Percentiles rank a stretch among this genome's conserved stretches.
These are phyloP conservation scores for Ascochyta lentis DNA, from an alignment of 2,329 filamentous ascomycete species.

Conservation along the genomic window DNA sequence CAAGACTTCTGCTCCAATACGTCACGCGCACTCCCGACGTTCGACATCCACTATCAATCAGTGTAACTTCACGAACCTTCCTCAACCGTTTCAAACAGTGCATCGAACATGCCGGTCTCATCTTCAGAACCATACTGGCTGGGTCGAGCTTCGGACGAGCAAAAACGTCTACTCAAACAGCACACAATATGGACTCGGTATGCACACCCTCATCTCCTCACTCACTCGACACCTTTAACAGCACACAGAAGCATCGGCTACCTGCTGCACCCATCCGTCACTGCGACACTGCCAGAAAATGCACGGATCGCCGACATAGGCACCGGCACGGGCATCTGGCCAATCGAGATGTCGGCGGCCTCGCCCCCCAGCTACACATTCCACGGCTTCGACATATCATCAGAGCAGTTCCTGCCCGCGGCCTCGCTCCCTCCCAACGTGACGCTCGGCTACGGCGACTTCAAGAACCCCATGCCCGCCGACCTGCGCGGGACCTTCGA, in stretches of 20 bases:
- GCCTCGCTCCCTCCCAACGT: slow-evolving; percentile 31
- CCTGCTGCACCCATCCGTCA: slow-evolving; percentile 33
- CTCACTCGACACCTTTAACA: neutral
- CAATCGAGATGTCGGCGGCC: slow-evolving; percentile 27
- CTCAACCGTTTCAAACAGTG: neutral
- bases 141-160: slow-evolving; percentile 32
- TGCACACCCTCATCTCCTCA: neutral
- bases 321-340: slow-evolving; percentile 43
- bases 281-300: slow-evolving; percentile 22
- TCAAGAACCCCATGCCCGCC: slow-evolving; percentile 36
- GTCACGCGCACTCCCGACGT: neutral
- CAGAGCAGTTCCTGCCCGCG: slow-evolving; percentile 27
- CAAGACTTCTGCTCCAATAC: neutral
- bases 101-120: neutral
- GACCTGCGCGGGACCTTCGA: slow-evolving; percentile 37
- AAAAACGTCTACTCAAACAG: slow-evolving; percentile 37
- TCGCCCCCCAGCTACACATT: slow-evolving; percentile 32
- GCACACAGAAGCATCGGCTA: slow-evolving; percentile 34
- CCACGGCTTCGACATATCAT: slow-evolving; percentile 40
- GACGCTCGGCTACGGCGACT: slow-evolving; percentile 30
- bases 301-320: slow-evolving; percentile 41
- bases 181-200: slow-evolving; percentile 38
- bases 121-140: slow-evolving; percentile 38
- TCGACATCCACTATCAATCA: neutral
- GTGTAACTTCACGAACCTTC: neutral